Conservation (phyloP, 345 rosid species). For the Rhodamnia argentea region DNA sequence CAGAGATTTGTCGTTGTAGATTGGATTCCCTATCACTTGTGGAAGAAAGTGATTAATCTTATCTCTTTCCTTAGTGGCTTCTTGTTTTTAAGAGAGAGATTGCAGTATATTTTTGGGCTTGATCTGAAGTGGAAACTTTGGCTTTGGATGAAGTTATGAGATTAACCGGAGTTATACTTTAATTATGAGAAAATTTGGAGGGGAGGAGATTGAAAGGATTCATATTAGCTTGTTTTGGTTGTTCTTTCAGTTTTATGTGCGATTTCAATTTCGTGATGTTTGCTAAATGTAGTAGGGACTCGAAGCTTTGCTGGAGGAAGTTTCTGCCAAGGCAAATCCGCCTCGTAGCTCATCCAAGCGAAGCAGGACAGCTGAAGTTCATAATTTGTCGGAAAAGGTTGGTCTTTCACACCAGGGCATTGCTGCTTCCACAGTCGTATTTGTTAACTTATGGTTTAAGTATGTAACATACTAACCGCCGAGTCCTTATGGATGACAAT, state of each 20-base stretch:
- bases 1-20: neutral
- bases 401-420: neutral
- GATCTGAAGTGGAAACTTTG: neutral
- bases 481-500: neutral
- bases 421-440: neutral
- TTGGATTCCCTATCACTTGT: neutral
- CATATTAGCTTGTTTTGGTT: neutral
- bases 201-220: neutral
- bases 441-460: neutral
- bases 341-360: conserved; percentile 68
- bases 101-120: neutral
- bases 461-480: neutral
- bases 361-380: conserved; percentile 94
- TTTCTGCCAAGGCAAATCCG: conserved; percentile 30
- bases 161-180: neutral
- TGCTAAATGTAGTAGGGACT: conserved; percentile 23
- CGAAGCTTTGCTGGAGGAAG: conserved; percentile 50
- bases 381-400: conserved; percentile 97
- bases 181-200: neutral
- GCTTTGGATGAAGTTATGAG: neutral
- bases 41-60: neutral
- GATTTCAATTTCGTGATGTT: neutral
- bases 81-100: neutral
- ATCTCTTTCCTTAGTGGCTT: neutral
- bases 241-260: neutral